phyloP scores from a whole-genome alignment of 1,284 basidiomycete genomes.

The Trametes hirsuta region DNA sequence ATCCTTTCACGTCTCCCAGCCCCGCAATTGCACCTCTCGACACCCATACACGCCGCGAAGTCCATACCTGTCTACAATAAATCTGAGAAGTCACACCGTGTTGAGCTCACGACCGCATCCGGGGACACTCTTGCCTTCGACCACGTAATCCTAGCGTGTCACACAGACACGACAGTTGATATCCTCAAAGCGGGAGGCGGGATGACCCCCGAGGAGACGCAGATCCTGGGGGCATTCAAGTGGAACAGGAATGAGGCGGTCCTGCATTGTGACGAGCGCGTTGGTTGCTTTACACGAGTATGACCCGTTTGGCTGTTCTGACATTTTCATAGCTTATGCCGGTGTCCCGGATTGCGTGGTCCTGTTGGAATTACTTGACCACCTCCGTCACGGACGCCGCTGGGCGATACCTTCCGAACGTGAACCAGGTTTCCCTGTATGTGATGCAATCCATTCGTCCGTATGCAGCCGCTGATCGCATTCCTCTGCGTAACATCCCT shows the following conservation, averaged over 20 bases:
- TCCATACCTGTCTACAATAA: slow-evolving; percentile 1
- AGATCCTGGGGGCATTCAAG: slow-evolving; percentile 59
- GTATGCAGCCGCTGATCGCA: background rate
- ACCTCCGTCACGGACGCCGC: slow-evolving; percentile 43
- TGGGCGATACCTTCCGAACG: slow-evolving; percentile 49
- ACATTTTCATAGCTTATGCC: slow-evolving; percentile 63
- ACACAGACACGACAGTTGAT: slow-evolving; percentile 68
- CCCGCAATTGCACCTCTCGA: slow-evolving; percentile 61
- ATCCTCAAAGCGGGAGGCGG: slow-evolving; percentile 61
- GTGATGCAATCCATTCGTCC: background rate
- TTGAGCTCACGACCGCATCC: slow-evolving; percentile 47
- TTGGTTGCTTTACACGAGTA: slow-evolving; percentile 26
- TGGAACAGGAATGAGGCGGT: slow-evolving; percentile 78
- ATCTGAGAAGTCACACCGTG: slow-evolving; percentile 18
- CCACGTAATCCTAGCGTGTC: slow-evolving; percentile 79
- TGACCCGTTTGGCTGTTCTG: background rate
- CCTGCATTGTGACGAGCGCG: slow-evolving; percentile 66
- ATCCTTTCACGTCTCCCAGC: slow-evolving; percentile 60
- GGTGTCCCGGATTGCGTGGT: slow-evolving; percentile 60
- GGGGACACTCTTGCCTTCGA: slow-evolving; percentile 59
- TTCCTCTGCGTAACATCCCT: background rate
- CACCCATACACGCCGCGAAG: slow-evolving; percentile 51
- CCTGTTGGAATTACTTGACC: slow-evolving; percentile 79
- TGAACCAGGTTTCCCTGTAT: slow-evolving; percentile 67
- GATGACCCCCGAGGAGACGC: slow-evolving; percentile 57